Percentiles rank a stretch among this genome's conserved stretches.
phyloP scores from a whole-genome alignment of 495 filamentous ascomycete species.

The Patellaria atrata region DNA sequence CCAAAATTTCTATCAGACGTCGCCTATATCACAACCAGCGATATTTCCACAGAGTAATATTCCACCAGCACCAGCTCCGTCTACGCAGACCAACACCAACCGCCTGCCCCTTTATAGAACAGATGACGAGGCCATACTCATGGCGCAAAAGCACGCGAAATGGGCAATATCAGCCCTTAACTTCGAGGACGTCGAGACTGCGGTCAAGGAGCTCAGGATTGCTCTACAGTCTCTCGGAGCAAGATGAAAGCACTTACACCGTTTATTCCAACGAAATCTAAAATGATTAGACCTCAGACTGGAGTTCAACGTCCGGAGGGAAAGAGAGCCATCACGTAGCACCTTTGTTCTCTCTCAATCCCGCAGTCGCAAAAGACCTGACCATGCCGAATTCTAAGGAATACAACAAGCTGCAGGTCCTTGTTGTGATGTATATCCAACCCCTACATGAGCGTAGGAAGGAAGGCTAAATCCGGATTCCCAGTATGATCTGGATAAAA shows the following conservation, averaged over 20 bases:
- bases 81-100: constrained; percentile 14
- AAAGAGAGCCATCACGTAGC: too few relatives aligned
- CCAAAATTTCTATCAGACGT: constrained; percentile 12
- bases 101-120: constrained; percentile 20
- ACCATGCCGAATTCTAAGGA: too few relatives aligned
- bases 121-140: constrained; percentile 61
- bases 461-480: too few relatives aligned
- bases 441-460: too few relatives aligned
- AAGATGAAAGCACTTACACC: constrained; percentile 17
- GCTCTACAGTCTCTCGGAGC: constrained; percentile 59
- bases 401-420: too few relatives aligned
- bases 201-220: constrained; percentile 65
- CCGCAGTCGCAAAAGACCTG: too few relatives aligned
- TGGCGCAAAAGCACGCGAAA: constrained; percentile 87
- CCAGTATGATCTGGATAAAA: too few relatives aligned
- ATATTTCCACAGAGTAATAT: constrained; percentile 3
- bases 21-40: not conserved
- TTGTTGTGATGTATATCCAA: too few relatives aligned
- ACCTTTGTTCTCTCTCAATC: too few relatives aligned
- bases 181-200: constrained; percentile 89
- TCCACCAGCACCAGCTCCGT: constrained; percentile 3
- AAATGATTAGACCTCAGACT: too few relatives aligned
- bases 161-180: constrained; percentile 96
- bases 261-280: too few relatives aligned
- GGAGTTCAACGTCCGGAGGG: too few relatives aligned